Conservation (phyloP, 169 alveolate genomes). For the Plasmodium gonderi region DNA sequence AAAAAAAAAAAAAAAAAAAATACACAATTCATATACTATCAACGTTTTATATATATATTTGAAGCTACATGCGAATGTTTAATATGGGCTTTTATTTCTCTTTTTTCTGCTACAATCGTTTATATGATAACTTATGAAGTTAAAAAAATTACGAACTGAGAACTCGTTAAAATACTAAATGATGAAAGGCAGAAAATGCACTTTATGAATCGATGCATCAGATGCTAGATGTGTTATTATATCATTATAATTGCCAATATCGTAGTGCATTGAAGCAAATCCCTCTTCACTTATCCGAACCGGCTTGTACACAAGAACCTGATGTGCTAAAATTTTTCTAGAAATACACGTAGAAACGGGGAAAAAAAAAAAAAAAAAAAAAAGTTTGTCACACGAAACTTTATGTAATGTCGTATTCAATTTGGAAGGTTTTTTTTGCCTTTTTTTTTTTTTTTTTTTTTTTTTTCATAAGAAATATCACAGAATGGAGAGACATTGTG, state of each 20-base stretch:
- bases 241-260: neutral
- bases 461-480: neutral
- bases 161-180: too few relatives aligned
- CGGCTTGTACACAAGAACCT: neutral
- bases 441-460: neutral
- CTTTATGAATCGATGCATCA: neutral
- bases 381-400: neutral
- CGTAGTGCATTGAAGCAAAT: neutral
- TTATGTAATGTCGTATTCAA: neutral
- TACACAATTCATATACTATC: too few relatives aligned
- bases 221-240: neutral
- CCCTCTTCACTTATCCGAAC: neutral
- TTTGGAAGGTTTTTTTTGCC: neutral
- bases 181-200: neutral
- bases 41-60: too few relatives aligned
- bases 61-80: too few relatives aligned
- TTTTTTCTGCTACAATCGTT: too few relatives aligned
- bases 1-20: too few relatives aligned
- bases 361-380: neutral
- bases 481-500: conserved; percentile 1
- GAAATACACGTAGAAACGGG: neutral
- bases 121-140: too few relatives aligned
- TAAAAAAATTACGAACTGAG: too few relatives aligned
- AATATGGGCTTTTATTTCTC: too few relatives aligned
- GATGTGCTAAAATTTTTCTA: neutral